These are phyloP conservation scores for Heimioporus sp. DNA, from an alignment of 768 basidiomycete species.

Conservation along the genomic window DNA sequence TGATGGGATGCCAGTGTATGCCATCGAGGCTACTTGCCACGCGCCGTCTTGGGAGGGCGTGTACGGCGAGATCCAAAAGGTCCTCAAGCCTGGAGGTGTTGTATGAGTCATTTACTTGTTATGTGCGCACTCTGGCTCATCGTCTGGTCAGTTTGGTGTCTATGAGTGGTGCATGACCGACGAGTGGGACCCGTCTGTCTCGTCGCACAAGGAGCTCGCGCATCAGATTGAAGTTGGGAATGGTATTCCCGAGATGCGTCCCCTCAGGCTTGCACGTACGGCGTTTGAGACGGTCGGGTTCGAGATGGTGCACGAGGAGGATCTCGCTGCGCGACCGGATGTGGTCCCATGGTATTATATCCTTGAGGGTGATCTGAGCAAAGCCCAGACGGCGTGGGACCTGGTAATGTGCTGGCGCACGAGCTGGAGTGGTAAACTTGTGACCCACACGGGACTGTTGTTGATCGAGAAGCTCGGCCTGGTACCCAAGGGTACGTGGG, in stretches of 20 bases:
- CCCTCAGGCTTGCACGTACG: conserved; percentile 61
- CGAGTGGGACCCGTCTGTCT: conserved; percentile 80
- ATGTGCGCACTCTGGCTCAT: neutral
- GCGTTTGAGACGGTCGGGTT: conserved; percentile 87
- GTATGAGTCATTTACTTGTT: conserved; percentile 46
- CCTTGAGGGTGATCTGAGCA: conserved; percentile 87
- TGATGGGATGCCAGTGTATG: conserved; percentile 63
- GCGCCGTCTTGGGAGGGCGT: conserved; percentile 96
- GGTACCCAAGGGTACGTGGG: conserved; percentile 89
- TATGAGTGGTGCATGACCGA: conserved; percentile 99
- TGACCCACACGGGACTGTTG: conserved; percentile 80
- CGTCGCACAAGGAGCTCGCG: conserved; percentile 85
- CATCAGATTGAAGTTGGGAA: conserved; percentile 93
- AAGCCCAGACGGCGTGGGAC: conserved; percentile 95
- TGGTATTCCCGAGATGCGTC: conserved; percentile 97
- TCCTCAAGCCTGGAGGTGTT: conserved; percentile 93
- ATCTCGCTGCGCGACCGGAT: conserved; percentile 84
- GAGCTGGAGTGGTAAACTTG: conserved; percentile 80
- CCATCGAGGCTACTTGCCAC: conserved; percentile 97
- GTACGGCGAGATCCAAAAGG: conserved; percentile 88
- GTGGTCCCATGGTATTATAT: conserved; percentile 93
- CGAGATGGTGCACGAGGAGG: conserved; percentile 86
- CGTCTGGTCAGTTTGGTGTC: conserved; percentile 73
- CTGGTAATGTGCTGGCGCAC: conserved; percentile 86
- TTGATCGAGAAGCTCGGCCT: conserved; percentile 74